Percentiles rank a stretch among this genome's conserved stretches.
Conservation (phyloP, 805 yeast species). For the Zygosaccharomyces lentus region DNA sequence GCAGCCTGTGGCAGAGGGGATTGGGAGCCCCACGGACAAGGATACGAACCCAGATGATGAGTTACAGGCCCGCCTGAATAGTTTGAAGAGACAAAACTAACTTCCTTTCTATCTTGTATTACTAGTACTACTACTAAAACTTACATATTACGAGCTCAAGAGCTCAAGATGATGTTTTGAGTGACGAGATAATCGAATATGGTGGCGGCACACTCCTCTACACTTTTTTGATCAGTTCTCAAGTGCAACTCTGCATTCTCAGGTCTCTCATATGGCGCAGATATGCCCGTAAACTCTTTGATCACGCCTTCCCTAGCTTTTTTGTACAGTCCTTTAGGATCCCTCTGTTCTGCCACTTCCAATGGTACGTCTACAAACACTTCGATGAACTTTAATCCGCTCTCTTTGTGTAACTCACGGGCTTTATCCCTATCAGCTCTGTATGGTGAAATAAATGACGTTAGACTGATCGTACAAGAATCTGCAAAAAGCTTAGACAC, state of each 20-base stretch:
- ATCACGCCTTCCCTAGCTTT: slow-evolving; percentile 94
- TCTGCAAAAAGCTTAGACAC: slow-evolving; percentile 93
- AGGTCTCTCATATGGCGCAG: slow-evolving; percentile 96
- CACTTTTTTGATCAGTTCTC: slow-evolving; percentile 61
- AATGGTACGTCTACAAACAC: slow-evolving; percentile 91
- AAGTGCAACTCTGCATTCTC: slow-evolving; percentile 77
- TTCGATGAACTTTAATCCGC: slow-evolving; percentile 79
- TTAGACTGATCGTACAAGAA: slow-evolving; percentile 79
- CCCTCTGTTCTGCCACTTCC: slow-evolving; percentile 93
- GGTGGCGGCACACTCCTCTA: slow-evolving; percentile 76
- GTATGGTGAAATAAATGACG: slow-evolving; percentile 93
- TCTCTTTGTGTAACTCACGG: slow-evolving; percentile 73
- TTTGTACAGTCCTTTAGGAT: slow-evolving; percentile 94
- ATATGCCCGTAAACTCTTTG: slow-evolving; percentile 91
- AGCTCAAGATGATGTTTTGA: slow-evolving; percentile 36
- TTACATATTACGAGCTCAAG: slow-evolving; percentile 5
- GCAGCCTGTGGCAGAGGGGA: slow-evolving; percentile 50
- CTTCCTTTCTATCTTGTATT: slow-evolving; percentile 1
- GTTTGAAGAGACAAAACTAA: slow-evolving; percentile 54
- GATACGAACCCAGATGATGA: slow-evolving; percentile 62
- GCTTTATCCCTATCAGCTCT: slow-evolving; percentile 79
- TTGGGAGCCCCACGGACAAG: slow-evolving; percentile 37
- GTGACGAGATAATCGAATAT: slow-evolving; percentile 64
- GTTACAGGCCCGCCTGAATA: slow-evolving; percentile 81
- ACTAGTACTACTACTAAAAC: not conserved